phyloP scores from a whole-genome alignment of 306 rosid species.

The Acacia confusa region DNA sequence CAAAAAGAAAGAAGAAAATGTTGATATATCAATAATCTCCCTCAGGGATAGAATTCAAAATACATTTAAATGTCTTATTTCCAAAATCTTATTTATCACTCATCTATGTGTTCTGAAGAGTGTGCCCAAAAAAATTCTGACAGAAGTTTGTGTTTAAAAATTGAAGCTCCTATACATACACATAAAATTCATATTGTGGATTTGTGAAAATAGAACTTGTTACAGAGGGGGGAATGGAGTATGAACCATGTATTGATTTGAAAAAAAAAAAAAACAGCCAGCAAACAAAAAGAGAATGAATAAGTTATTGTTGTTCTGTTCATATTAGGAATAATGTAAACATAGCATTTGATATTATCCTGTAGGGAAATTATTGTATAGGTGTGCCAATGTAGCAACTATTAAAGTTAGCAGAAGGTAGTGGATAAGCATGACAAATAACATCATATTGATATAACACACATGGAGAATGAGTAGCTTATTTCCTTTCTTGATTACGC shows the following conservation, averaged over 20 bases:
- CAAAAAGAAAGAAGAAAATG: not conserved
- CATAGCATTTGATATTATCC: not conserved
- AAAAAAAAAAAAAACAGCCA: not conserved
- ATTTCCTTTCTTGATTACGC: not conserved
- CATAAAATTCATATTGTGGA: not conserved
- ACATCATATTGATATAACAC: not conserved
- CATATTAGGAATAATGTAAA: not conserved
- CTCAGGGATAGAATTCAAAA: constrained; percentile 9
- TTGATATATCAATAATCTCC: not conserved
- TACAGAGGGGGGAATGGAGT: not conserved
- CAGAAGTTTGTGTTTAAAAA: constrained; percentile 2
- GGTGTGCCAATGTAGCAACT: not conserved
- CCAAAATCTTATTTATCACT: constrained; percentile 1
- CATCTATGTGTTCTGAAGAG: not conserved
- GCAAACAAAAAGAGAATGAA: not conserved
- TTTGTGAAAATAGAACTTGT: not conserved
- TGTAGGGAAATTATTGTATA: not conserved
- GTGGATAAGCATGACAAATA: not conserved
- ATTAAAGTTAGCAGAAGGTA: not conserved
- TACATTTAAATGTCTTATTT: not conserved
- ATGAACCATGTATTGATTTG: not conserved
- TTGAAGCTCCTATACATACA: not conserved
- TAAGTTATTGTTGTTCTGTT: not conserved
- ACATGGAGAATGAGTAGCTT: not conserved
- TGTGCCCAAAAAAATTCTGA: not conserved